These are phyloP conservation scores for Aspergillus tubingensis DNA, from an alignment of 2,329 filamentous ascomycete species.

Conservation along the genomic window DNA sequence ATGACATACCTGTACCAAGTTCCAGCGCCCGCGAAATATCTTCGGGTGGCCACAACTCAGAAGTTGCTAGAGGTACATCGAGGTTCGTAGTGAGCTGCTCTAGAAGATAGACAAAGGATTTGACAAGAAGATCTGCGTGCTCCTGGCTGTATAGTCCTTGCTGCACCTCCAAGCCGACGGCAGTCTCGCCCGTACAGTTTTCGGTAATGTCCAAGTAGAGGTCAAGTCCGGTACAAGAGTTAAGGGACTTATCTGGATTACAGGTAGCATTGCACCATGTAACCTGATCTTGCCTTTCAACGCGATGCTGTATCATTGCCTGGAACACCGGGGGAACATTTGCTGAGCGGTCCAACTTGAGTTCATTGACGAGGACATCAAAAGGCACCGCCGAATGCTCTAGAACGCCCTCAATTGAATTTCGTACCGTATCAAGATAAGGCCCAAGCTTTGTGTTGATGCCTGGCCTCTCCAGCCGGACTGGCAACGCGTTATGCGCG, in stretches of 20 bases:
- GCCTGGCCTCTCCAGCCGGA: neutral
- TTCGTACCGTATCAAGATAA: neutral
- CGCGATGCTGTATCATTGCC: neutral
- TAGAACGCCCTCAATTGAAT: neutral
- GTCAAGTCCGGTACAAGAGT: neutral
- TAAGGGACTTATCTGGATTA: neutral
- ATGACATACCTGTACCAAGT: no score
- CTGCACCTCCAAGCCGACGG: neutral
- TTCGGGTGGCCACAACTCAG: no score
- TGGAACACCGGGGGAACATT: neutral
- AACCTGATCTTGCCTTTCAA: neutral
- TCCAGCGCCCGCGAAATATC: no score
- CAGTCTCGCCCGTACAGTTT: neutral
- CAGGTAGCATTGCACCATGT: neutral
- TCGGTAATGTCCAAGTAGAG: neutral
- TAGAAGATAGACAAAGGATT: accelerated
- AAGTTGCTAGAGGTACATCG: no score
- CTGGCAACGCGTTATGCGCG: neutral
- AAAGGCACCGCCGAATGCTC: neutral
- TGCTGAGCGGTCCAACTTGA: neutral
- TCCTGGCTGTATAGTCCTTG: neutral
- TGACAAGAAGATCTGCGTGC: neutral
- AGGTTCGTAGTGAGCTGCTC: neutral
- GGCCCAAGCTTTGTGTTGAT: neutral
- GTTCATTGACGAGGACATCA: neutral